Evolutionary conservation across 2,329 filamentous ascomycete species (phyloP).

Genomic region (Arachnomyces sp.): DNA sequence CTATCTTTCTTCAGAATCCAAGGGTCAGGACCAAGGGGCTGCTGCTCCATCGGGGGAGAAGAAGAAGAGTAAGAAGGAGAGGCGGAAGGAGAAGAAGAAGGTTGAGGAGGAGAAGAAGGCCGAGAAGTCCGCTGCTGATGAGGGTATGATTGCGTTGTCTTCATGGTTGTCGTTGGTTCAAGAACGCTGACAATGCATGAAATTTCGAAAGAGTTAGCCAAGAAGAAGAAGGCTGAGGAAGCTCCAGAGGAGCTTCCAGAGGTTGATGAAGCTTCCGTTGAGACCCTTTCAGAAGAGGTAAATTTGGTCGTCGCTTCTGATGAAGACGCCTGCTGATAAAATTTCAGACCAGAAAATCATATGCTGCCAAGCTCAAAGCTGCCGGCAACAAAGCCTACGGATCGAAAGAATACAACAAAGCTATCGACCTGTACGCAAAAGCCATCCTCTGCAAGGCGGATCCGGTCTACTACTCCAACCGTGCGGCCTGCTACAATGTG

Average conservation of each 20-base stretch:
- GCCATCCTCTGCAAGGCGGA: slow-evolving; percentile 96
- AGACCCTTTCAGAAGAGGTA: slow-evolving; percentile 40
- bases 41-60: slow-evolving; percentile 36
- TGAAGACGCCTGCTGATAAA: neutral
- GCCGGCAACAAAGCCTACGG: slow-evolving; percentile 95
- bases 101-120: slow-evolving; percentile 43
- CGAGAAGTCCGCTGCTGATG: slow-evolving; percentile 36
- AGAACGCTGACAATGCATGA: slow-evolving; percentile 26
- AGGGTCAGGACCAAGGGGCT: slow-evolving; percentile 17
- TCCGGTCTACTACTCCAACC: slow-evolving; percentile 97
- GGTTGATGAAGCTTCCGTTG: slow-evolving; percentile 43
- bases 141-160: slow-evolving; percentile 30
- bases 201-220: slow-evolving; percentile 32
- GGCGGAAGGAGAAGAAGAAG: slow-evolving; percentile 75
- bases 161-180: slow-evolving; percentile 28
- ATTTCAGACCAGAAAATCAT: slow-evolving; percentile 66
- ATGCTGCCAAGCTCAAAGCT: slow-evolving; percentile 85
- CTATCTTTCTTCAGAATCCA: slow-evolving; percentile 57
- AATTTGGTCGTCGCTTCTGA: slow-evolving; percentile 8
- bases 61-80: slow-evolving; percentile 84
- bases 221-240: slow-evolving; percentile 44
- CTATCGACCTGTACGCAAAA: slow-evolving; percentile 91
- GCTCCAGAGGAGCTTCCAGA: slow-evolving; percentile 60
- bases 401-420: slow-evolving; percentile 83
- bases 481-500: slow-evolving; percentile 93